A percentile compares a stretch with the other conserved stretches of the same genome.
phyloP scores from a whole-genome alignment of 1,139 yeast genomes.

The Scheffersomyces segobiensis region DNA sequence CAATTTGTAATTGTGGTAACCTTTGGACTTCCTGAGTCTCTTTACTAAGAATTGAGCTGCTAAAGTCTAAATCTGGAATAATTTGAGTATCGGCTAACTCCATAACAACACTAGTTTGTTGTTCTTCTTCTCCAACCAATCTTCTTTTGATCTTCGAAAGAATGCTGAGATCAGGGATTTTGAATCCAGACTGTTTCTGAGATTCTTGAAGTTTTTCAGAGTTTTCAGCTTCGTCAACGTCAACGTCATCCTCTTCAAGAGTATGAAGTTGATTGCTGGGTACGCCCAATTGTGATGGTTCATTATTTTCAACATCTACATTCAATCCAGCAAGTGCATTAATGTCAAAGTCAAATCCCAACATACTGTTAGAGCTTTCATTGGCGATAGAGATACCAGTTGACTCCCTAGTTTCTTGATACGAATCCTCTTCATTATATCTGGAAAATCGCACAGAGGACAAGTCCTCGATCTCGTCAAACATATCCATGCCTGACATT shows the following conservation, averaged over 20 bases:
- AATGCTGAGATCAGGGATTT: constrained; percentile 10
- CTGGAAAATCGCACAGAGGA: constrained; percentile 6
- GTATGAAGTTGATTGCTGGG: background rate
- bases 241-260: background rate
- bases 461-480: constrained; percentile 20
- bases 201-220: background rate
- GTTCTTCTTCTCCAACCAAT: constrained; percentile 9
- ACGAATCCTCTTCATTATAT: constrained; percentile 1
- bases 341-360: constrained; percentile 15
- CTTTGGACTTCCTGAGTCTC: constrained; percentile 11
- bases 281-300: background rate
- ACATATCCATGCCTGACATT: constrained; percentile 18
- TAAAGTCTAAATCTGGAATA: constrained; percentile 7
- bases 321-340: constrained; percentile 13
- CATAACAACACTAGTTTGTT: background rate
- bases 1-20: constrained; percentile 32
- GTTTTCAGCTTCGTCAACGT: background rate
- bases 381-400: background rate
- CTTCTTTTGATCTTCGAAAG: constrained; percentile 19
- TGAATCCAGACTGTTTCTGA: background rate
- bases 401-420: constrained; percentile 8
- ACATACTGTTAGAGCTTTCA: constrained; percentile 2
- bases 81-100: background rate
- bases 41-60: constrained; percentile 10
- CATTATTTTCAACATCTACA: constrained; percentile 1